Evolutionary conservation across 257 asterid genomes (phyloP), one percentile per base, ranked within the genome.

Genomic region (Fraxinus cuspidata): DNA sequence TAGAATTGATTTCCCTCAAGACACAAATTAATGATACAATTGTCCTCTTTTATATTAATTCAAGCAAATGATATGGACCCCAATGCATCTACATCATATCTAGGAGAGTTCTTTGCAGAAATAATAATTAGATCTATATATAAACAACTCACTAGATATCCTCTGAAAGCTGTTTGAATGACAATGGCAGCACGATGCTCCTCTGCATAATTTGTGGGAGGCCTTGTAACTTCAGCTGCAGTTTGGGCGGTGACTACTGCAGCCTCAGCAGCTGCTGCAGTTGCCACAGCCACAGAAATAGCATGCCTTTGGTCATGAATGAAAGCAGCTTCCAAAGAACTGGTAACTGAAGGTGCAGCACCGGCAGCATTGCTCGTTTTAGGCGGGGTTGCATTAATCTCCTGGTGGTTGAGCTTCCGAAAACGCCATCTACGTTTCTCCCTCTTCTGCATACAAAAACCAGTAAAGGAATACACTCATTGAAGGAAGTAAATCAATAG

Each of bases 161-260:
- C 87, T 80, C 90, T 83, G 80, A 83, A 87, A 81, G 83, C 81
- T 25, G 85, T 81, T 73, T 87, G 89, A 73, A 87, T 79, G 23
- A 71, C 35, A 18, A 77, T 75, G 32, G 89, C 85, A 31, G 87
- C 88, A 13, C 68, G 44, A 56, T 80, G 74, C 64, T 74, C 78
- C 47, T 42, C 53, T 0, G 76, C 9, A 71, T 74, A 77, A 27
- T 72, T 68, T 72, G 75, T 64, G 72, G 74, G 60, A 7, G 78
- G 79, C 38, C 76, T 74, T 12, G 76, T 82, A 42, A 83, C 87
- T 60, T 83, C 78, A 5, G 32, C 63, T 12, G 87, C 85, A 0
- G 88, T 80, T 63, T 82, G 86, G 4, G 84, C 87, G 2, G 83
- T 72, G 47, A 81, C 83, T 31, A 70, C 87, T 11, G 86, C 86